Conservation (phyloP, 2,329 filamentous ascomycete genomes). For the Pestalotiopsis sp. region DNA sequence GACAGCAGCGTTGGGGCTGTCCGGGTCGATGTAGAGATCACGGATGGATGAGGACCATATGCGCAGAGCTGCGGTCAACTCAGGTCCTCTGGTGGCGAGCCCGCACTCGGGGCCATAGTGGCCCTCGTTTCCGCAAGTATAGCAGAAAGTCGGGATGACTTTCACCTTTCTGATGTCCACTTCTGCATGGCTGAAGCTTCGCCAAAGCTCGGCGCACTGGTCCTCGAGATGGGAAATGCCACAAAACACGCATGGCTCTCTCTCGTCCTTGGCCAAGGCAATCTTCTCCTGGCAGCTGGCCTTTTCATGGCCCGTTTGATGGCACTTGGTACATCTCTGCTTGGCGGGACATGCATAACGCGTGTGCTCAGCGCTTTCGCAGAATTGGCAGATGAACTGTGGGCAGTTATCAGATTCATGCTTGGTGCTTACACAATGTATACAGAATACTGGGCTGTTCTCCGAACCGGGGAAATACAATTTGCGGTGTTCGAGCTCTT, state of each 20-base stretch:
- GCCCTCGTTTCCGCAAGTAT: constrained; percentile 53
- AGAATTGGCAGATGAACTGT: constrained; percentile 49
- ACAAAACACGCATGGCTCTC: constrained; percentile 64
- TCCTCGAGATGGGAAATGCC: constrained; percentile 60
- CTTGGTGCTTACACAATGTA: constrained; percentile 51
- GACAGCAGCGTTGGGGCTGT: constrained; percentile 42
- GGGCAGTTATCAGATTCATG: constrained; percentile 51
- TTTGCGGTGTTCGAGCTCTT: constrained; percentile 41
- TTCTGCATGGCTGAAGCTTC: constrained; percentile 49
- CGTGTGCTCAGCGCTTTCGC: constrained; percentile 47
- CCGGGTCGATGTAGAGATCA: constrained; percentile 50
- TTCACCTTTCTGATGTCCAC: constrained; percentile 49
- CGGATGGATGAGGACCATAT: constrained; percentile 57
- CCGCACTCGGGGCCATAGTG: constrained; percentile 63
- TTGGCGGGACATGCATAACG: constrained; percentile 53
- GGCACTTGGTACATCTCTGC: constrained; percentile 60
- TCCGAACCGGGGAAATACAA: constrained; percentile 55
- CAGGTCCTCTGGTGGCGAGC: constrained; percentile 24
- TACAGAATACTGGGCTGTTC: constrained; percentile 47
- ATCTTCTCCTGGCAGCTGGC: constrained; percentile 60
- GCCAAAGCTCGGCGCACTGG: constrained; percentile 64
- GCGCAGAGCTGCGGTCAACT: constrained; percentile 32
- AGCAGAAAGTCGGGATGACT: constrained; percentile 55
- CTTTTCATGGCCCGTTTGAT: constrained; percentile 60
- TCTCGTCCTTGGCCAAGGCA: constrained; percentile 51